Evolutionary conservation across 257 asterid species (phyloP), one percentile per base, ranked within the genome.

Genomic region (Solanum chilense): DNA sequence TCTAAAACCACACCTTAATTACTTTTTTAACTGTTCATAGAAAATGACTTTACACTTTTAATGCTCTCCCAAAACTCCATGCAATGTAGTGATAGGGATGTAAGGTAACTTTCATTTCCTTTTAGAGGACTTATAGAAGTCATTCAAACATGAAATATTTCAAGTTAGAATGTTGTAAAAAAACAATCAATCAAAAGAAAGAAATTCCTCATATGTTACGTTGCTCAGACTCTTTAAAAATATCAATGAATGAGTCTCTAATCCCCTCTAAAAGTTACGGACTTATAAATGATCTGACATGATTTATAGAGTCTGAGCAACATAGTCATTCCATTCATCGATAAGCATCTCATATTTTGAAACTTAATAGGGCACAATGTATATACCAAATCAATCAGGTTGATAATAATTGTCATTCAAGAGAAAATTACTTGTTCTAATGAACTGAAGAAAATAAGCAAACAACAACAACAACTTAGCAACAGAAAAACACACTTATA

Each of bases 81-180:
- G 91, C 91, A 86, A 39, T 31, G 91, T 91, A 86, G 41, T 27
- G 95, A 92, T 89, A 87, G 90, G 87, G 95, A 93, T 87, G 92
- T 66, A 58, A 47, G 90, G 75, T 88, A 73, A 87, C 62, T 18
- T 18, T 1, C 62, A 52, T 9, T 6, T 52, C n/a, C 10, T 52
- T 52, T 52, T 7, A 52, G 10, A 52, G 23, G 62, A 16, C 23
- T 52, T 52, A 1, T 16, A 52, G 3, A 52, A 52, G 62, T 52
- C 23, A 52, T 52, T 52, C 23, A 52, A 52, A 52, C 62, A 52
- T 52, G 23, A 52, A 16, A 74, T 84, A 29, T 68, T 58, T 49
- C 66, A 88, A 88, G 77, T 87, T 52, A 89, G 66, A 78, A 87
- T 84, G 90, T 87, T 88, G 87, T 83, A 85, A 18, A 88, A 84